A percentile compares a stretch with the other conserved stretches of the same genome.
Evolutionary conservation across 225 moss, liverwort and hornwort species (phyloP).

Genomic region (Sphagnum contortum): DNA sequence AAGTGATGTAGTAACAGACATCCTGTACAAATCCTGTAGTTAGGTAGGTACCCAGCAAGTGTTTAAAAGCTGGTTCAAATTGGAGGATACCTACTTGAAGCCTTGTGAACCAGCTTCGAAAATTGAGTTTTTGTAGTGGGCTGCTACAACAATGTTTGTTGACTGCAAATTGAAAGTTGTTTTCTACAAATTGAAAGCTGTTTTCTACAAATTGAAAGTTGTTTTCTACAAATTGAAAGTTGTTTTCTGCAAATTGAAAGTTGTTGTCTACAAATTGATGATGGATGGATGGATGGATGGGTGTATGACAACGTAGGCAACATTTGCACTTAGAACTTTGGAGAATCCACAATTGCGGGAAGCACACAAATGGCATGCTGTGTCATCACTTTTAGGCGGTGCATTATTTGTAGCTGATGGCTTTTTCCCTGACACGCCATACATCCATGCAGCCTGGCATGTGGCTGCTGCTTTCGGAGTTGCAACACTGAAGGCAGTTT

Average conservation of each 20-base stretch:
- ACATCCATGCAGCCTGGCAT: slow-evolving; percentile 96
- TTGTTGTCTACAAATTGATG: neutral
- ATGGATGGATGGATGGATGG: neutral
- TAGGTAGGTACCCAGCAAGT: too few relatives aligned
- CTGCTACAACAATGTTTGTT: neutral
- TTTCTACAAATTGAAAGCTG: neutral
- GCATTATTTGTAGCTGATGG: slow-evolving; percentile 79
- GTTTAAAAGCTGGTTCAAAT: too few relatives aligned
- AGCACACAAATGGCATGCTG: slow-evolving; percentile 54
- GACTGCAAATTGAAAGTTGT: neutral
- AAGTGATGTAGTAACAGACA: neutral
- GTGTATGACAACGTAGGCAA: slow-evolving; percentile 23
- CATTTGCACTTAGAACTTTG: slow-evolving; percentile 45
- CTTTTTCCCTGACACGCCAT: slow-evolving; percentile 50
- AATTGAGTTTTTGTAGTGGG: too few relatives aligned
- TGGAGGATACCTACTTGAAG: too few relatives aligned
- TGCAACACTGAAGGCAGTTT: slow-evolving; percentile 34
- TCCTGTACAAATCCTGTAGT: too few relatives aligned
- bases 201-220: neutral
- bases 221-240: neutral
- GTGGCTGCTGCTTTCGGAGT: slow-evolving; percentile 77
- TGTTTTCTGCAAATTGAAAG: neutral
- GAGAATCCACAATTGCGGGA: slow-evolving; percentile 60
- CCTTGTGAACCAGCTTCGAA: too few relatives aligned
- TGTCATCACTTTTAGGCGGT: slow-evolving; percentile 61